Conservation (phyloP, 2,329 filamentous ascomycete species). For the Hymenoscyphus occultus region DNA sequence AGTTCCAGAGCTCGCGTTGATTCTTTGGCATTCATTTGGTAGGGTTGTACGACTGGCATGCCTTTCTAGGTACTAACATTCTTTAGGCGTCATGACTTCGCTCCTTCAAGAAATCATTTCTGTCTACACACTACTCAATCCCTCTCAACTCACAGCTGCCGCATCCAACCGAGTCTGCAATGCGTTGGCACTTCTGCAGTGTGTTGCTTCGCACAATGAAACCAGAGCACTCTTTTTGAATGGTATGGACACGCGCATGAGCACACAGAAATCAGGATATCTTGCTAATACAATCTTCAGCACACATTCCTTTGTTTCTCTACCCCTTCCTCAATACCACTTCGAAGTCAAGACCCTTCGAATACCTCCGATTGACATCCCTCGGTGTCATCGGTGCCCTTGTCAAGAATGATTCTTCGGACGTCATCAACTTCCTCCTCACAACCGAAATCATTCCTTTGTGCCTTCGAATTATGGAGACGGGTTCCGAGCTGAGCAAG, state of each 20-base stretch:
- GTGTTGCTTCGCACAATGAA: constrained; percentile 95
- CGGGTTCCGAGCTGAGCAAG: constrained; percentile 95
- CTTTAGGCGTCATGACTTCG: constrained; percentile 91
- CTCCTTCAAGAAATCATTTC: constrained; percentile 98
- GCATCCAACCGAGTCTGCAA: constrained; percentile 97
- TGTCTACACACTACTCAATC: constrained; percentile 94
- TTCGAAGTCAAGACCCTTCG: constrained; percentile 94
- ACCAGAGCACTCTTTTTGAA: constrained; percentile 91
- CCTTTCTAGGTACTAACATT: constrained; percentile 22
- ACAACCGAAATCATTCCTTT: constrained; percentile 98
- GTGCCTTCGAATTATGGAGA: constrained; percentile 98
- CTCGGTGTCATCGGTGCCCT: constrained; percentile 94
- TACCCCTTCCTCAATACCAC: constrained; percentile 99
- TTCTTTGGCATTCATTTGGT: constrained; percentile 99
- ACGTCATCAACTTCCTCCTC: constrained; percentile 97
- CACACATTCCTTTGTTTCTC: constrained; percentile 94
- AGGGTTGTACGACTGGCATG: constrained; percentile 33
- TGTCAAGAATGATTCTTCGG: constrained; percentile 97
- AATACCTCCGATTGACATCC: constrained; percentile 93
- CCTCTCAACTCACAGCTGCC: constrained; percentile 94
- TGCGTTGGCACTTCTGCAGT: constrained; percentile 90
- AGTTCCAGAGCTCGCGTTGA: constrained; percentile 91
- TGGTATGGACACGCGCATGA: constrained; percentile 53
- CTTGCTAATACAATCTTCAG: constrained; percentile 46
- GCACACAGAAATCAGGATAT: not conserved